phyloP scores from a whole-genome alignment of 345 rosid genomes.

The Turritis glabra region DNA sequence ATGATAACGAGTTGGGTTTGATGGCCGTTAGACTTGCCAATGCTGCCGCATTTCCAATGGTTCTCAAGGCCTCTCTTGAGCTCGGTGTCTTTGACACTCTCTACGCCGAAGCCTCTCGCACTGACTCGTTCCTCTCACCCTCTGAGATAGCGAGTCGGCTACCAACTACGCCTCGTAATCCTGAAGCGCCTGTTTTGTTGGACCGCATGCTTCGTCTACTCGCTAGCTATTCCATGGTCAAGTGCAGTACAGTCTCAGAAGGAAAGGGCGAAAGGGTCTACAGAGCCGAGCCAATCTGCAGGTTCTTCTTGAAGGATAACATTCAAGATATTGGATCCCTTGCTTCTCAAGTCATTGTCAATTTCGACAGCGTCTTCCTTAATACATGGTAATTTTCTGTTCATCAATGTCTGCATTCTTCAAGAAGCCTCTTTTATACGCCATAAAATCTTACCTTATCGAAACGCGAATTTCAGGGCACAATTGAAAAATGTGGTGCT shows the following conservation, averaged over 20 bases:
- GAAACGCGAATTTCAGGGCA: slow-evolving; percentile 26
- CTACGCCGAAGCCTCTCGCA: slow-evolving; percentile 24
- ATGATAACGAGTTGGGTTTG: slow-evolving; percentile 44
- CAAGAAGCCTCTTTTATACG: not conserved
- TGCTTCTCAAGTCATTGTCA: slow-evolving; percentile 45
- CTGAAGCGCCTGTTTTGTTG: slow-evolving; percentile 44
- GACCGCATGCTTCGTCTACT: slow-evolving; percentile 55
- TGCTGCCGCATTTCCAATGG: slow-evolving; percentile 45
- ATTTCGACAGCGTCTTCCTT: slow-evolving; percentile 46
- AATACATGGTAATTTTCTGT: slow-evolving; percentile 42
- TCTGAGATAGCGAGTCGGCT: slow-evolving; percentile 45
- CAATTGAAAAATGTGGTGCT: slow-evolving; percentile 52
- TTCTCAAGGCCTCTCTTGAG: slow-evolving; percentile 49
- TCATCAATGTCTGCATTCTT: not conserved
- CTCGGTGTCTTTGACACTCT: slow-evolving; percentile 50
- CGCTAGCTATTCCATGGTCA: slow-evolving; percentile 51
- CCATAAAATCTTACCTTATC: not conserved
- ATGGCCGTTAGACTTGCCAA: slow-evolving; percentile 43
- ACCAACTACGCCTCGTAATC: slow-evolving; percentile 42
- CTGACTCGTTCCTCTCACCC: slow-evolving; percentile 38
- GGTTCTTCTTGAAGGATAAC: slow-evolving; percentile 40
- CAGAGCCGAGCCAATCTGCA: slow-evolving; percentile 47
- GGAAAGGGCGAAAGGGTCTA: slow-evolving; percentile 39
- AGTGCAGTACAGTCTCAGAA: not conserved
- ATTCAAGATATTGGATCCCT: slow-evolving; percentile 43